Base-by-base conservation (phyloP, 2,329 filamentous ascomycete genomes). In the Plectosphaerella sp. region DNA sequence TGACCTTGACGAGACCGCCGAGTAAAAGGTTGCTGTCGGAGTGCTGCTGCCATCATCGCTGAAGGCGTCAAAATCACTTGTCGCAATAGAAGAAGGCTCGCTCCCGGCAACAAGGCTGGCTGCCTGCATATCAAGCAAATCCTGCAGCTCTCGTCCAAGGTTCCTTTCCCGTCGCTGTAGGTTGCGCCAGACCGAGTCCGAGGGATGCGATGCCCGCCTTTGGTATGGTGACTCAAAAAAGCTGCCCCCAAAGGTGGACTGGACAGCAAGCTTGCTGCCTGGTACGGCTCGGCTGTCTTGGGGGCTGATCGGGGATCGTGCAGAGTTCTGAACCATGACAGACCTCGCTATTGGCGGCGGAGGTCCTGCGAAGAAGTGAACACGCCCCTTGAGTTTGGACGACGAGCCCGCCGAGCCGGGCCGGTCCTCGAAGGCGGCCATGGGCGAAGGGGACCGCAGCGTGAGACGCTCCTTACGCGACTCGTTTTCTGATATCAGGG, bases 291-390 rank as follows among this genome's bases (percentile, higher is more conserved):
- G 28, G 28, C 28, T 12, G 11, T 37, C 28, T 33, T 7, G 39
- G 9, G 18, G 10, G n/a, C 36, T 42, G 22, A 22, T 36, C 37
- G 25, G 4, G 28, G 45, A 18, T 5, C 53, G 18, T 14, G 48
- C 24, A 28, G 47, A 9, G 33, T 47, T 18, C 33, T 67, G 66
- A 3, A 74, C 50, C 18, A 74, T 53, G 3, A 70, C 65, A 0
- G 77, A 78, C 6, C 65, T 57, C 2, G 74, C 70, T 52, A 81
- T 80, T 4, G 78, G 78, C 1, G 78, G 76, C 0, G 78, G 78
- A 0, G 78, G 77, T 1, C 76, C 76, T 3, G 66, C 60, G 52
- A 80, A 80, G 45, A 79, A 67, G 3, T 64, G 54, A 12, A 61
- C 67, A 9, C 58, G 58, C 47, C 18, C n/a, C 18, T 62, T 68